phyloP scores from a whole-genome alignment of 116 monocot species.

The Dioscorea cayenensis region DNA sequence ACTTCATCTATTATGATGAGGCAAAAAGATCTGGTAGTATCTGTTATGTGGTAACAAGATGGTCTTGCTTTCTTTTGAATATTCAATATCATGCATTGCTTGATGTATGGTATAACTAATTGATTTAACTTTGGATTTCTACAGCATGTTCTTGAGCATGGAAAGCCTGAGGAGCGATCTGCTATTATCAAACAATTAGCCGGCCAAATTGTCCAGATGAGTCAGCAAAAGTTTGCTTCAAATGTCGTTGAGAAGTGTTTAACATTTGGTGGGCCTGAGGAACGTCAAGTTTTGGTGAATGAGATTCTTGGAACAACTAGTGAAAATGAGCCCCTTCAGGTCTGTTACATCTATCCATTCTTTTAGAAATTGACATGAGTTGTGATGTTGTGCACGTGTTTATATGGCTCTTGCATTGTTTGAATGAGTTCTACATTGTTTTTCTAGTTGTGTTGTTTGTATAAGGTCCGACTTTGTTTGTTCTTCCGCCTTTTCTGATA shows the following conservation, averaged over 20 bases:
- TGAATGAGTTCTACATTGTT: too few species aligned
- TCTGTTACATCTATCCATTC: not conserved
- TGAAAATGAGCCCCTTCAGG: constrained; percentile 66
- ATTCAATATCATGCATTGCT: not conserved
- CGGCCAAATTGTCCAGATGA: constrained; percentile 63
- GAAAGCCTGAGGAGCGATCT: constrained; percentile 56
- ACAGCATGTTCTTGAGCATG: constrained; percentile 64
- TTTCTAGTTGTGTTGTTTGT: too few species aligned
- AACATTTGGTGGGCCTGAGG: constrained; percentile 40
- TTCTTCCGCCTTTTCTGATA: too few species aligned
- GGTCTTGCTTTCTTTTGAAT: too few species aligned
- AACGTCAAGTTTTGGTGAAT: constrained; percentile 49
- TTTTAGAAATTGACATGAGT: too few species aligned
- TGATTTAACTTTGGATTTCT: not conserved
- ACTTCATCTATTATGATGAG: too few species aligned
- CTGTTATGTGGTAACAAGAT: too few species aligned
- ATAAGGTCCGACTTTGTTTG: too few species aligned
- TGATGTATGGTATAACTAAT: not conserved
- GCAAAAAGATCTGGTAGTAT: too few species aligned
- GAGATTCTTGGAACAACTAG: constrained; percentile 62
- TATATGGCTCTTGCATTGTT: too few species aligned
- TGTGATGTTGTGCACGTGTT: too few species aligned
- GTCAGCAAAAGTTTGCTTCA: constrained; percentile 65
- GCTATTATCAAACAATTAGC: constrained; percentile 45
- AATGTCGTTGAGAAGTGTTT: constrained; percentile 72